Percentiles rank a stretch among this genome's conserved stretches.
Conservation (phyloP, 148 eudicot genomes). For the Camellia sinensis region DNA sequence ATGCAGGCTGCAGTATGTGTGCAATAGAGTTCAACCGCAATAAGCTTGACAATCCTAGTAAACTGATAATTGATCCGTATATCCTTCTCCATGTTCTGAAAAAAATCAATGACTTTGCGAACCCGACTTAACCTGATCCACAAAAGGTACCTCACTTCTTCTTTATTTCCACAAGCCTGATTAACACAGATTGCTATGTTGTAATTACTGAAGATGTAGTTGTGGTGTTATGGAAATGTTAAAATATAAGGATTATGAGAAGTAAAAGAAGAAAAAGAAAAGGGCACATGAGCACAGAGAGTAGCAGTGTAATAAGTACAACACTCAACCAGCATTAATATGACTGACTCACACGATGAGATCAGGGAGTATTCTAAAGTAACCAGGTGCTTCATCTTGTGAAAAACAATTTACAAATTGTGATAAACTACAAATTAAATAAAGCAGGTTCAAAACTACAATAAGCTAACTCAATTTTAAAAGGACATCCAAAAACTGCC, state of each 20-base stretch:
- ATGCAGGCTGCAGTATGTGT: constrained; percentile 99
- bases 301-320: background rate
- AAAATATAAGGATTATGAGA: background rate
- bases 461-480: background rate
- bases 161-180: constrained; percentile 63
- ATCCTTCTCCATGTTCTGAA: constrained; percentile 80
- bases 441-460: background rate
- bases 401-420: background rate
- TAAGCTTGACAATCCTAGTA: constrained; percentile 75
- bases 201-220: constrained; percentile 2
- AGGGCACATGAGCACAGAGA: background rate
- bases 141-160: constrained; percentile 69
- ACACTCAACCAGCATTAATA: background rate
- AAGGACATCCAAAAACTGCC: background rate
- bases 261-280: background rate
- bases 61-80: constrained; percentile 79
- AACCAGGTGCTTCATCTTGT: background rate
- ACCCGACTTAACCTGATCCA: constrained; percentile 79
- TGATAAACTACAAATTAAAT: background rate
- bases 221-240: background rate
- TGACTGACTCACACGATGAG: background rate
- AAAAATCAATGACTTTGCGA: constrained; percentile 52
- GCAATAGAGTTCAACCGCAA: constrained; percentile 81
- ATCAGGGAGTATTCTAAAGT: background rate
- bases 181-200: constrained; percentile 6